A percentile compares a stretch with the other conserved stretches of the same genome.
Conservation (phyloP, 2,329 filamentous ascomycete genomes). For the Catunica adiposa region DNA sequence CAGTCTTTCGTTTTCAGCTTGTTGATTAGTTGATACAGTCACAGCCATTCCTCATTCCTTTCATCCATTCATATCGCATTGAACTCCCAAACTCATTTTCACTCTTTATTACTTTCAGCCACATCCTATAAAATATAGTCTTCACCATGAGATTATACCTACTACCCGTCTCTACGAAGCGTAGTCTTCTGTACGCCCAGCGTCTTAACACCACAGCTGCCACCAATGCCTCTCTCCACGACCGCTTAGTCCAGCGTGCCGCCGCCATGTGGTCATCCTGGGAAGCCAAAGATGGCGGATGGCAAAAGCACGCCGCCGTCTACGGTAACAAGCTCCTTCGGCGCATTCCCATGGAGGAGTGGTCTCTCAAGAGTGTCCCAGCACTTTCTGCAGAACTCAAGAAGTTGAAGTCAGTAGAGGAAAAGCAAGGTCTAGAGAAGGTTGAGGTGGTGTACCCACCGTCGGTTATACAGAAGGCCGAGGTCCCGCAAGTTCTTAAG, state of each 20-base stretch:
- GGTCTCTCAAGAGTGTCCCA: slow-evolving; percentile 89
- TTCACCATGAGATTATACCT: slow-evolving; percentile 76
- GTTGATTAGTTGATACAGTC: not conserved
- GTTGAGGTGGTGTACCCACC: slow-evolving; percentile 64
- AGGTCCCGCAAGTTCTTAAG: slow-evolving; percentile 48
- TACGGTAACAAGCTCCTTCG: slow-evolving; percentile 78
- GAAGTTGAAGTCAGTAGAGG: not conserved
- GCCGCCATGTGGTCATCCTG: slow-evolving; percentile 67
- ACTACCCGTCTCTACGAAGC: slow-evolving; percentile 77
- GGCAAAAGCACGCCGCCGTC: slow-evolving; percentile 73
- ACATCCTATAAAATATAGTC: not conserved
- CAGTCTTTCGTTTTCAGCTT: not conserved
- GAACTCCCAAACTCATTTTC: not conserved
- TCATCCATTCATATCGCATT: not conserved
- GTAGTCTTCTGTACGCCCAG: slow-evolving; percentile 85
- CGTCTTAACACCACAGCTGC: slow-evolving; percentile 40
- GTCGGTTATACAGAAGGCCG: slow-evolving; percentile 46
- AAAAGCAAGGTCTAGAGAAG: slow-evolving; percentile 23
- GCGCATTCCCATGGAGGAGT: slow-evolving; percentile 90
- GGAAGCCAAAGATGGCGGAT: slow-evolving; percentile 70
- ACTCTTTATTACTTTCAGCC: not conserved
- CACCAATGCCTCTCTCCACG: slow-evolving; percentile 25
- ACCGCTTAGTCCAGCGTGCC: slow-evolving; percentile 55
- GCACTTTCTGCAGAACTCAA: slow-evolving; percentile 39
- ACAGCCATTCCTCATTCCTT: not conserved